A percentile compares a stretch with the other conserved stretches of the same genome.
Evolutionary conservation across 768 basidiomycete genomes (phyloP).

Genomic region (Lactifluus pinguis): DNA sequence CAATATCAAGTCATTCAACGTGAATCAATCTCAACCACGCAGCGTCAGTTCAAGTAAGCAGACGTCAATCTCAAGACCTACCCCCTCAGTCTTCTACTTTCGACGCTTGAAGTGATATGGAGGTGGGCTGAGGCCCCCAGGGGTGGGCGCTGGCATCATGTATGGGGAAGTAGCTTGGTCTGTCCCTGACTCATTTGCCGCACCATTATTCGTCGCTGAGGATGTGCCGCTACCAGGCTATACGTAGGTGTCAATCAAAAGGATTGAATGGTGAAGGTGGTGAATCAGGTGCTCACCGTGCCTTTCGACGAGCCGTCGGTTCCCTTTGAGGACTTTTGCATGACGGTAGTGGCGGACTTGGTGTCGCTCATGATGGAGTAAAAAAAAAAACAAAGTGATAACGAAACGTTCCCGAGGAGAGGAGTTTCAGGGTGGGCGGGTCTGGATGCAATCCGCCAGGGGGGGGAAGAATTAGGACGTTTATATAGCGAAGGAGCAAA

Average conservation of each 20-base stretch:
- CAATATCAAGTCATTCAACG: constrained; percentile 6
- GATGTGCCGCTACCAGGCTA: constrained; percentile 79
- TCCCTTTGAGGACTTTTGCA: constrained; percentile 11
- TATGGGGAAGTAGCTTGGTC: constrained; percentile 11
- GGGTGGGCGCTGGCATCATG: constrained; percentile 11
- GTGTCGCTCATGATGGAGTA: constrained; percentile 4
- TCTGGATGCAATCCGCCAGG: neutral
- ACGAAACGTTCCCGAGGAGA: neutral
- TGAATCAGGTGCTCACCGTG: constrained; percentile 78
- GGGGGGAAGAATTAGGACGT: neutral
- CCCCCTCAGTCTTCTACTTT: constrained; percentile 9
- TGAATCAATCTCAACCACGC: neutral
- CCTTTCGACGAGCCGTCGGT: constrained; percentile 70
- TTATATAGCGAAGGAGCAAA: constrained; percentile 11
- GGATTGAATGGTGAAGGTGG: constrained; percentile 73
- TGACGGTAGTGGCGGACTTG: constrained; percentile 12
- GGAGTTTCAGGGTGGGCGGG: neutral
- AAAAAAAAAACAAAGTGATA: neutral
- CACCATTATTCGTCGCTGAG: constrained; percentile 26
- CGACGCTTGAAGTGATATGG: constrained; percentile 16
- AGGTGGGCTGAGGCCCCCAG: constrained; percentile 20
- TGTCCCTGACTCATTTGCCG: neutral
- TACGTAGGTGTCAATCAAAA: constrained; percentile 88
- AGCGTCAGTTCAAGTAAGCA: too few species aligned
- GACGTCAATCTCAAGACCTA: neutral